Percentiles rank a stretch among this genome's conserved stretches.
These are phyloP conservation scores for Sordariomycetes sp. DNA, from an alignment of 2,329 filamentous ascomycete genomes.

Conservation along the genomic window DNA sequence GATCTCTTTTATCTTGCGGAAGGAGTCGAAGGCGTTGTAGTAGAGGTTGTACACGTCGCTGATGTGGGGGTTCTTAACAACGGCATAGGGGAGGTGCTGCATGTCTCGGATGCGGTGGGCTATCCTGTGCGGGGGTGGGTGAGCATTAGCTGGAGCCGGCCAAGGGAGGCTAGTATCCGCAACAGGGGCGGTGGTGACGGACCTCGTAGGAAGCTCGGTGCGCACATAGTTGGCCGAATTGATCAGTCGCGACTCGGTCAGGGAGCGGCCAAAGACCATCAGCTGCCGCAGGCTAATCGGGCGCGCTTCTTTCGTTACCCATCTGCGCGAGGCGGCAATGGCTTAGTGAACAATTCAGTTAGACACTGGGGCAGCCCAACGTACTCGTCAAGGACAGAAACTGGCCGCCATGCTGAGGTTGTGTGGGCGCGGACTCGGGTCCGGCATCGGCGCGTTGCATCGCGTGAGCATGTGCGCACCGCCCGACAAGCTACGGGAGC, in stretches of 20 bases:
- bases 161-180: neutral
- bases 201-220: conserved; percentile 82
- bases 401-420: conserved; percentile 45
- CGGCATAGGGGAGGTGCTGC: conserved; percentile 89
- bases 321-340: conserved; percentile 40
- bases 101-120: conserved; percentile 94
- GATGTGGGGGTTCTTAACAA: conserved; percentile 90
- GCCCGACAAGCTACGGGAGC: neutral
- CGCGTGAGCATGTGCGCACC: neutral
- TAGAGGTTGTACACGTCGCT: conserved; percentile 95
- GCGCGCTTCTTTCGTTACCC: conserved; percentile 83
- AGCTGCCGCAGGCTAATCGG: conserved; percentile 95
- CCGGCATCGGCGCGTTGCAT: neutral
- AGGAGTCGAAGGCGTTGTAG: conserved; percentile 88
- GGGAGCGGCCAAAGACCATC: conserved; percentile 90
- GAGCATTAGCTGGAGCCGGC: neutral
- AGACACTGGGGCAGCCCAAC: conserved; percentile 11
- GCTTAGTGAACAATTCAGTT: neutral
- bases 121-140: conserved; percentile 43
- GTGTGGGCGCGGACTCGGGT: neutral
- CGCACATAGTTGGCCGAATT: conserved; percentile 97
- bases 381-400: conserved; percentile 55
- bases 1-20: conserved; percentile 76
- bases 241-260: conserved; percentile 81
- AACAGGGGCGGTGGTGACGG: conserved; percentile 12